Evolutionary conservation across 192 early-diverging fungal genomes (phyloP), one percentile per base, ranked within the genome.

Genomic region (Phlyctochytrium bullatum): DNA sequence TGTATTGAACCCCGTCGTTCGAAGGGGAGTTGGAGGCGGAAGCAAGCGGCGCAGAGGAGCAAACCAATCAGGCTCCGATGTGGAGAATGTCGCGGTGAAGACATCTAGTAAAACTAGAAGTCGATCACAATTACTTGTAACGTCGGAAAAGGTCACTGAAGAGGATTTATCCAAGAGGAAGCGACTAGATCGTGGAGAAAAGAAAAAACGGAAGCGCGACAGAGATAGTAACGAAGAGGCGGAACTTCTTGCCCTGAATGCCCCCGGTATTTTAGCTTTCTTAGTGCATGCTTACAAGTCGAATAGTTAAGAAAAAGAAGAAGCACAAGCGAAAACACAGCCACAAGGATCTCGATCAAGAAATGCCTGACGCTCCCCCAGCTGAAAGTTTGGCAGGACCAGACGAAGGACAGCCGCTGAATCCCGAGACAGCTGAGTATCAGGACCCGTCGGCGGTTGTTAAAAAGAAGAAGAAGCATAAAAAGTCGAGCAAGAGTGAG

Each of bases 241-340:
- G 30, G 63, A 24, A 30, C 17, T 20, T 32, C 34, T n/a, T 40
- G 56, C 60, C 24, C 17, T 52, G 34, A 65, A 24, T 28, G 25
- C 2, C 34, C 32, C 12, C 52, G 57, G 34, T 36, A n/a, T 56
- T 52, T 23, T 27, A 20, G 16, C 17, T 3, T 31, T 34, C 2
- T n/a, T 34, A 36, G 30, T 25, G 59, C 6, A 24, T 67, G 34
- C 67, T 47, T 57, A 36, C 0, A 2, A 29, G 3, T 35, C 34
- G 31, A 29, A 27, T 33, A 40, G 68, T 24, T 6, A 72, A 67
- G 50, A 69, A 78, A 35, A 65, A 71, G 27, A 78, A 78, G 59
- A 74, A 72, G 47, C 28, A 72, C 29, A 74, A 74, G 34, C 66
- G 72, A 50, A 64, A 71, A 36, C 71, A 76, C 35, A 32, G 31